A percentile compares a stretch with the other conserved stretches of the same genome.
Conservation (phyloP, 1,139 yeast genomes). For the Yamadazyma jaroonii region DNA sequence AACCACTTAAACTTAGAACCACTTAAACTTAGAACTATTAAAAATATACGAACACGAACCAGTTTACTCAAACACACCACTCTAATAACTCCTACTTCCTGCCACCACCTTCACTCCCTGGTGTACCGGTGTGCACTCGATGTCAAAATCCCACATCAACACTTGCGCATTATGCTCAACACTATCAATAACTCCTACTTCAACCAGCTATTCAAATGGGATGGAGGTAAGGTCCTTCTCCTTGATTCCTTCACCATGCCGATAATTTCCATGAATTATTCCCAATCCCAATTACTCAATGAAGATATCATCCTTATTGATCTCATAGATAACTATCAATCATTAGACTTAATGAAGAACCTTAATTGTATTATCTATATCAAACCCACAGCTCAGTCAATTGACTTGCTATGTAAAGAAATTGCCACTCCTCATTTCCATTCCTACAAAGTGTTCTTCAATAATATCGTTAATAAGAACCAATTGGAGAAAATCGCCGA, state of each 20-base stretch:
- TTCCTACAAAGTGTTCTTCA: slow-evolving; percentile 72
- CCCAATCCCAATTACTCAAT: slow-evolving; percentile 80
- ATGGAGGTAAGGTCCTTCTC: slow-evolving; percentile 65
- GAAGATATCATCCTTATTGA: slow-evolving; percentile 83
- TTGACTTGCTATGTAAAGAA: slow-evolving; percentile 61
- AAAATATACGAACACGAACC: too few species aligned
- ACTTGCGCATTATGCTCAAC: too few species aligned
- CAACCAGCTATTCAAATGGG: slow-evolving; percentile 30
- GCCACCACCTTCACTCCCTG: too few species aligned
- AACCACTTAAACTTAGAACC: too few species aligned
- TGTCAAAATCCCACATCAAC: too few species aligned
- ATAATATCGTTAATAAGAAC: slow-evolving; percentile 68
- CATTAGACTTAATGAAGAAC: slow-evolving; percentile 75
- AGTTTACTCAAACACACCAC: too few species aligned
- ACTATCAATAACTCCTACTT: slow-evolving; percentile 39
- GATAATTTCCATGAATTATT: slow-evolving; percentile 78
- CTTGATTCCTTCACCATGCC: slow-evolving; percentile 80
- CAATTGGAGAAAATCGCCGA: slow-evolving; percentile 87
- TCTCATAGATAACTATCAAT: slow-evolving; percentile 54
- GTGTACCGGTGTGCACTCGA: too few species aligned
- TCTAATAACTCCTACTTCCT: too few species aligned
- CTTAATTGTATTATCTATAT: slow-evolving; percentile 78
- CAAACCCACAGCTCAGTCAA: slow-evolving; percentile 67
- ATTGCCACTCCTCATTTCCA: slow-evolving; percentile 75
- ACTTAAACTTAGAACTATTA: too few species aligned